Base-by-base conservation (phyloP, 495 filamentous ascomycete genomes). In the Penicillium maclennaniae region DNA sequence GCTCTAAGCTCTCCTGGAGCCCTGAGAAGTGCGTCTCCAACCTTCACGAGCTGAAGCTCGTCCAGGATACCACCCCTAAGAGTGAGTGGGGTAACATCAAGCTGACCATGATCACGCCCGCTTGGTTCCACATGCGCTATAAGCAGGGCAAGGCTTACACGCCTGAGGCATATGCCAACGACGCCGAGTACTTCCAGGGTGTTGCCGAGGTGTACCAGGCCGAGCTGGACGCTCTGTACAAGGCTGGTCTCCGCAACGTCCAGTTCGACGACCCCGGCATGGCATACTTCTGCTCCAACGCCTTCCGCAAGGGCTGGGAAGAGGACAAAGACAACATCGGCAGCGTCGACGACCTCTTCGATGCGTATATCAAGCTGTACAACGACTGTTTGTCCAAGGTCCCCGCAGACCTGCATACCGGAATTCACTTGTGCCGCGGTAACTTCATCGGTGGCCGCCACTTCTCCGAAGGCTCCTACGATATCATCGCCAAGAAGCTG, bases 111-210 rank as follows among this genome's bases (percentile, higher is more conserved):
- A 81, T 81, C 48, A 79, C 77, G 37, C 83, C 83, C 14, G 79
- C 79, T n/a, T 86, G 83, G 83, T 81, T 84, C 55, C 83, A 87
- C 65, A 78, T 87, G 71, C 76, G 83, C 40, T 83, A 83, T 56
- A 79, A 73, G 41, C 73, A 83, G 47, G 82, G 84, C 21, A 76
- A 69, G 55, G 76, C 73, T 58, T 74, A 85, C 75, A 67, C 73
- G 51, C 61, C 73, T 50, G 61, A 78, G 26, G 83, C 79, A 9
- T 87, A 87, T 53, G 70, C 72, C 36, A 78, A 68, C 5, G 78
- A 86, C 45, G 76, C 78, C 9, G 75, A 78, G 52, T 86, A 85
- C 62, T 85, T 87, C 59, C 72, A 71, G 17, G 83, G 83, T 55
- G 73, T 87, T 14, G 82, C 80, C 25, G 69, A 72, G 57, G 83